phyloP scores from a whole-genome alignment of 495 filamentous ascomycete genomes.

The Monascus purpureus region DNA sequence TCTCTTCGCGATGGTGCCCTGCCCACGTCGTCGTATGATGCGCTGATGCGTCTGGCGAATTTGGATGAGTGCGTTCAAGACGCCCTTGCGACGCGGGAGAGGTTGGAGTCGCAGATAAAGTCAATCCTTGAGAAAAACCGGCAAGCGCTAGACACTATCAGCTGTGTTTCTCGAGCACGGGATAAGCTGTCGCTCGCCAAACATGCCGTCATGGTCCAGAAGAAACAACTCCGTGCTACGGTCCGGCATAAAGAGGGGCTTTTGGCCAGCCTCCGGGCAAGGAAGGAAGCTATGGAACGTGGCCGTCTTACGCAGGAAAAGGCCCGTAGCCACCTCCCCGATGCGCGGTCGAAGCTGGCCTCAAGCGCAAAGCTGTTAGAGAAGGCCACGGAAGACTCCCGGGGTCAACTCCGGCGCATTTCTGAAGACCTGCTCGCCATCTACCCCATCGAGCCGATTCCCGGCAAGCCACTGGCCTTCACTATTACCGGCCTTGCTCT shows the following conservation, averaged over 20 bases:
- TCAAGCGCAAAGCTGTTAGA: constrained; percentile 38
- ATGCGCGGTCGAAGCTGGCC: constrained; percentile 44
- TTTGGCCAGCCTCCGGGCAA: constrained; percentile 45
- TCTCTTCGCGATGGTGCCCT: constrained; percentile 29
- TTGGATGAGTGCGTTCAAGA: constrained; percentile 90
- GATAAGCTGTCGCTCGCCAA: constrained; percentile 47
- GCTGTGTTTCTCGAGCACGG: constrained; percentile 46
- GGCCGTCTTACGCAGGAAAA: constrained; percentile 45
- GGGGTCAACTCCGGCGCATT: constrained; percentile 72
- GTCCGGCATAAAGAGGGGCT: constrained; percentile 49
- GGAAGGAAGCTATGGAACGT: constrained; percentile 49
- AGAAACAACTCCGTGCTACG: constrained; percentile 45
- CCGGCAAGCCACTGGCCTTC: constrained; percentile 53
- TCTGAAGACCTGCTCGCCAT: constrained; percentile 66
- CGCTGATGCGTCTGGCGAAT: constrained; percentile 76
- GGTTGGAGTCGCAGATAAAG: constrained; percentile 65
- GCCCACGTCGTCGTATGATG: constrained; percentile 74
- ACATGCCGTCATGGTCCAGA: constrained; percentile 47
- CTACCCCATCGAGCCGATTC: constrained; percentile 62
- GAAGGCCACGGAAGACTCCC: constrained; percentile 45
- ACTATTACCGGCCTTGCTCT: constrained; percentile 60
- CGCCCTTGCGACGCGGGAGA: constrained; percentile 62
- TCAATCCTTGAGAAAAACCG: constrained; percentile 46
- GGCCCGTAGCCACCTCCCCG: constrained; percentile 29
- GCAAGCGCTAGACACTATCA: constrained; percentile 20